phyloP scores from a whole-genome alignment of 768 basidiomycete species.

The Rhodotorula diobovata region DNA sequence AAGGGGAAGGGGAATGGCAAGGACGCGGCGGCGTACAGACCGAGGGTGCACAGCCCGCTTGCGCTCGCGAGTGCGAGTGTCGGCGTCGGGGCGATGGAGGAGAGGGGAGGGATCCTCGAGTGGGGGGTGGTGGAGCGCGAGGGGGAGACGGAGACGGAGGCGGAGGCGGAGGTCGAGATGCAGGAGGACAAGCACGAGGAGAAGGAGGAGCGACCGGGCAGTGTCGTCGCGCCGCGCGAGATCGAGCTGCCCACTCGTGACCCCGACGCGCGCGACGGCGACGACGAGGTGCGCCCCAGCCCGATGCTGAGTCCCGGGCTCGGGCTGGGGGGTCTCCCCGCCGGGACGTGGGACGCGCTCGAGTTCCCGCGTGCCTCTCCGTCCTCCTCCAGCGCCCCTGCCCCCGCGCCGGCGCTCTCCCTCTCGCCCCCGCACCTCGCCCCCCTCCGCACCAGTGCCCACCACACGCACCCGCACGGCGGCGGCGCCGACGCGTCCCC shows the following conservation, averaged over 20 bases:
- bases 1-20: background rate
- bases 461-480: background rate
- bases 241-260: too few species aligned
- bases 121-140: background rate
- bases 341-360: background rate
- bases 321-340: background rate
- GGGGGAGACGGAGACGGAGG: background rate
- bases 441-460: background rate
- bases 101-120: too few species aligned
- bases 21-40: background rate
- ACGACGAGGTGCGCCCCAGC: too few species aligned
- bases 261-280: too few species aligned
- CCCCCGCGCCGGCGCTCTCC: background rate
- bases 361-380: background rate
- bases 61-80: background rate
- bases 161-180: background rate
- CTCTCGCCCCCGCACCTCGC: background rate
- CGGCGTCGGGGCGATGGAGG: too few species aligned
- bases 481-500: background rate
- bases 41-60: conserved; percentile 11
- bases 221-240: background rate
- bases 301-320: background rate
- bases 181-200: background rate
- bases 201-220: background rate
- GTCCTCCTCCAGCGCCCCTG: background rate